These are phyloP conservation scores for Lipomyces sp. DNA, from an alignment of 805 yeast species.

Conservation along the genomic window DNA sequence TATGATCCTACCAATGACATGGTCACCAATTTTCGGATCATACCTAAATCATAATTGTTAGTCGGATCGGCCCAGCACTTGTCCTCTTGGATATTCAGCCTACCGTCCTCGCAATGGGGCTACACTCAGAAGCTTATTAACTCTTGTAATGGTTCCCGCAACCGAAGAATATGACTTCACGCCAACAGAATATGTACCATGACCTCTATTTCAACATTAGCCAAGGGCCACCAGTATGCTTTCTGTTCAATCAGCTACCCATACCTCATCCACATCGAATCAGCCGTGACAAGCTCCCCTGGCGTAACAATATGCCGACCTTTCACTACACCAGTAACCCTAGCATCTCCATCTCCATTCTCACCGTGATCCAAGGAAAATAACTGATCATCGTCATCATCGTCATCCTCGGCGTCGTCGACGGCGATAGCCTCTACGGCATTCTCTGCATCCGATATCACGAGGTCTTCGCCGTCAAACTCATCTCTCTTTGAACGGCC, in stretches of 20 bases:
- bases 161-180: slow-evolving; percentile 77
- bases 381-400: slow-evolving; percentile 40
- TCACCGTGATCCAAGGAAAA: slow-evolving; percentile 22
- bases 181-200: slow-evolving; percentile 84
- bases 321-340: slow-evolving; percentile 25
- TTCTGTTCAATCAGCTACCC: background rate
- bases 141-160: slow-evolving; percentile 86
- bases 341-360: slow-evolving; percentile 16
- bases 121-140: slow-evolving; percentile 84
- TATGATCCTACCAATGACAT: slow-evolving; percentile 87
- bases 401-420: slow-evolving; percentile 43
- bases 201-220: slow-evolving; percentile 60
- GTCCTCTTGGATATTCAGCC: too few species aligned
- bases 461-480: slow-evolving; percentile 15
- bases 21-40: slow-evolving; percentile 95
- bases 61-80: background rate
- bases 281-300: slow-evolving; percentile 94
- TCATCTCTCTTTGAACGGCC: slow-evolving; percentile 1
- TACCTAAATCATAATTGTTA: slow-evolving; percentile 11
- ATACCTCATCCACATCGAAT: slow-evolving; percentile 86
- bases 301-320: slow-evolving; percentile 75
- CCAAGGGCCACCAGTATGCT: background rate
- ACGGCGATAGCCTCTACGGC: slow-evolving; percentile 42
- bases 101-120: slow-evolving; percentile 85
- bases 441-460: slow-evolving; percentile 13